A percentile compares a stretch with the other conserved stretches of the same genome.
phyloP scores from a whole-genome alignment of 78 protist genomes.

The Dictyostelium purpureum region DNA sequence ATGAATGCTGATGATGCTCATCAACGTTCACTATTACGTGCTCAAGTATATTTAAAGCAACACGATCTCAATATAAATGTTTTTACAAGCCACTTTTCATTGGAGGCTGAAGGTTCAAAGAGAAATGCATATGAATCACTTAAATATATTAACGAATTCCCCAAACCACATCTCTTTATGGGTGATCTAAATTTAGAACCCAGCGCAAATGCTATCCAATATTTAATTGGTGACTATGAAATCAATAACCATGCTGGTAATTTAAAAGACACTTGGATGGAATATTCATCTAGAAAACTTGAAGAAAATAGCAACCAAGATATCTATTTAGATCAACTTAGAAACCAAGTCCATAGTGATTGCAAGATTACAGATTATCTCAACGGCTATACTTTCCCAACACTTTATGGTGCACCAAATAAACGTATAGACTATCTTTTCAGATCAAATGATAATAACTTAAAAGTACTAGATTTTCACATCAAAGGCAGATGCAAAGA shows the following conservation, averaged over 20 bases:
- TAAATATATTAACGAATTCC: conserved; percentile 5
- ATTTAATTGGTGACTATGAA: neutral
- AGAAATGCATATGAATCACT: conserved; percentile 50
- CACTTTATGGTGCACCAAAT: conserved; percentile 4
- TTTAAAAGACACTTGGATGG: neutral
- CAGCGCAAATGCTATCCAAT: conserved; percentile 6
- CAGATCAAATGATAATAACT: neutral
- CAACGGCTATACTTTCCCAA: conserved; percentile 30
- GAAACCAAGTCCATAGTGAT: neutral
- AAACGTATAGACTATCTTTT: conserved; percentile 45
- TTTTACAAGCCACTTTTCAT: conserved; percentile 55
- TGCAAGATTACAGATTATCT: neutral
- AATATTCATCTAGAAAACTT: neutral
- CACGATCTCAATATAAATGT: neutral
- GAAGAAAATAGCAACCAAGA: neutral
- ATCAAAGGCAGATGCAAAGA: neutral
- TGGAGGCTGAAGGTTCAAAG: neutral
- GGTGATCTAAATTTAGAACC: conserved; percentile 57
- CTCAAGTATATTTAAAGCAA: neutral
- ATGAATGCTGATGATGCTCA: conserved; percentile 16
- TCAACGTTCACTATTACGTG: conserved; percentile 40
- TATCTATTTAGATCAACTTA: neutral
- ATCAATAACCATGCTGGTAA: neutral
- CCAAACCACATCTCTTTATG: conserved; percentile 19
- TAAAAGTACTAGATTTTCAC: neutral